Evolutionary conservation across 2,329 filamentous ascomycete species (phyloP).

Genomic region (Grosmannia serpens): DNA sequence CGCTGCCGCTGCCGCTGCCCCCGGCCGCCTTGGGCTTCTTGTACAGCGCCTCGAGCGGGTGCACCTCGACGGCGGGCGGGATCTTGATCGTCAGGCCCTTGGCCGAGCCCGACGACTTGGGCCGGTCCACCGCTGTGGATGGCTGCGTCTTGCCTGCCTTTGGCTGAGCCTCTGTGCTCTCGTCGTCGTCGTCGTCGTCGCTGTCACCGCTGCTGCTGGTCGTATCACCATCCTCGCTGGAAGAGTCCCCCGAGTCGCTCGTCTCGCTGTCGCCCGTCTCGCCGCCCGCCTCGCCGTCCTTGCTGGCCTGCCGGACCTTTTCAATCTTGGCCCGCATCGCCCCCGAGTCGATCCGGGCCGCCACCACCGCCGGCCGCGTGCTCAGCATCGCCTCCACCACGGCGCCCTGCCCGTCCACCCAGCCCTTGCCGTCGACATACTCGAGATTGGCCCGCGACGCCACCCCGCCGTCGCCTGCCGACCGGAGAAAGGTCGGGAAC

Average conservation of each 20-base stretch:
- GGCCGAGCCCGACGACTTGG: constrained; percentile 38
- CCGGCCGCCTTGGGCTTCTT: constrained; percentile 49
- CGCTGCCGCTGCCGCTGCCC: constrained; percentile 16
- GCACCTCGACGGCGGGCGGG: constrained; percentile 42
- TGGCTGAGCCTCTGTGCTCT: constrained; percentile 8
- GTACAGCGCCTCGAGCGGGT: constrained; percentile 87
- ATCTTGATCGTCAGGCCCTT: constrained; percentile 45
- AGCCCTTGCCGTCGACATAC: constrained; percentile 76
- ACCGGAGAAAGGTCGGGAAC: constrained; percentile 70
- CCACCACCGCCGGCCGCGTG: constrained; percentile 15
- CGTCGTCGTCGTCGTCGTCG: not conserved
- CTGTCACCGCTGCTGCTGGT: constrained; percentile 16
- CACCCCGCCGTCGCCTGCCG: constrained; percentile 30
- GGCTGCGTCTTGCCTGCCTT: no score
- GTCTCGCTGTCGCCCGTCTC: not conserved
- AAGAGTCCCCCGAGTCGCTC: not conserved
- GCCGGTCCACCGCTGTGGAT: constrained; percentile 19
- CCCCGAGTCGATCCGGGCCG: not conserved
- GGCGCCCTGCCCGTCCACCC: constrained; percentile 70
- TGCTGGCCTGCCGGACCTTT: not conserved
- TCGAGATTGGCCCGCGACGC: constrained; percentile 31
- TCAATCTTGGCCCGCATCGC: not conserved
- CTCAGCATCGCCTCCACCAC: constrained; percentile 51
- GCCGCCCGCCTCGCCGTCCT: not conserved
- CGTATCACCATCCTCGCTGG: no score